Conservation (phyloP, 164 flowering plant genomes). For the Santalum album region DNA sequence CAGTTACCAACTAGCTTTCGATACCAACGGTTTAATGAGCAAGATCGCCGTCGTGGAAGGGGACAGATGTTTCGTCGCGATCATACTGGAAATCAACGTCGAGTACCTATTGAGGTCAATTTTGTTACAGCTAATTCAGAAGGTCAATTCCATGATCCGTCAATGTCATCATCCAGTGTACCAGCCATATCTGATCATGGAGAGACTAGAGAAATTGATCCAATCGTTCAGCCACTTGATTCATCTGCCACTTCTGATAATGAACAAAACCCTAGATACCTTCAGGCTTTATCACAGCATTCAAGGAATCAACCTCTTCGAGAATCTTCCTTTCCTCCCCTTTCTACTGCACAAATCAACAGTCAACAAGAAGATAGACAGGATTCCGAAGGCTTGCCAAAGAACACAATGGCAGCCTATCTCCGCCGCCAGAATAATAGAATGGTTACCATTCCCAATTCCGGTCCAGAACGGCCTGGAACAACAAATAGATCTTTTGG, state of each 20-base stretch:
- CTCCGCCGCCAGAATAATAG: background rate
- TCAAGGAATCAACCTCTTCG: conserved; percentile 34
- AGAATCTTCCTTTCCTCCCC: conserved; percentile 74
- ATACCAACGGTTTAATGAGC: conserved; percentile 47
- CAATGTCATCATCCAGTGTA: conserved; percentile 24
- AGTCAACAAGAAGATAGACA: conserved; percentile 27
- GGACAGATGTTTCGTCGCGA: conserved; percentile 42
- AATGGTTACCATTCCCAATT: background rate
- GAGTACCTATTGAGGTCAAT: conserved; percentile 62
- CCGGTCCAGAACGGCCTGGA: too few species aligned
- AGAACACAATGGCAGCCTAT: background rate
- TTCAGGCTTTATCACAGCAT: conserved; percentile 50
- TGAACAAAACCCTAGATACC: too few species aligned
- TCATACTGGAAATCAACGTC: conserved; percentile 45
- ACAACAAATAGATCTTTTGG: background rate
- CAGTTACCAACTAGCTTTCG: conserved; percentile 91
- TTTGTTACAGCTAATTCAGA: conserved; percentile 36
- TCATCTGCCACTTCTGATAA: too few species aligned
- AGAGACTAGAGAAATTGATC: conserved; percentile 31
- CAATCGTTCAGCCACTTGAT: conserved; percentile 42
- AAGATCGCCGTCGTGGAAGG: conserved; percentile 59
- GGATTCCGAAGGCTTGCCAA: conserved; percentile 7
- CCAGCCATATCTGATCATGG: conserved; percentile 20
- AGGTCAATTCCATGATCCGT: conserved; percentile 20
- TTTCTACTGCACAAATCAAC: conserved; percentile 29